Percentiles rank a stretch among this genome's conserved stretches.
Evolutionary conservation across 352 stramenopile species (phyloP).

Genomic region (Blastocystis sp.): DNA sequence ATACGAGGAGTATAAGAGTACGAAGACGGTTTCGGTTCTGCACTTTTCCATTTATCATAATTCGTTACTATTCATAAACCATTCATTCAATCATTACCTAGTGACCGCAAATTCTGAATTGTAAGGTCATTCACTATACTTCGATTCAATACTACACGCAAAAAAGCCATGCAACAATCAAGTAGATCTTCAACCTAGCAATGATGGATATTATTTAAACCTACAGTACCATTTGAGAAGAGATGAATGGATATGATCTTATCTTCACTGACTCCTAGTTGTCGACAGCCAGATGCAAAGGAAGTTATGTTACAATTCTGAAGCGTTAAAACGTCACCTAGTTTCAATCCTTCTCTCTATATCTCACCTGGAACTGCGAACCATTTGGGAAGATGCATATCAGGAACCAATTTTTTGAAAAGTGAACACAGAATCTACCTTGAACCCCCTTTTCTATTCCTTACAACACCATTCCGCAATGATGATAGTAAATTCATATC

Average conservation of each 20-base stretch:
- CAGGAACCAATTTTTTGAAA: slow-evolving; percentile 45
- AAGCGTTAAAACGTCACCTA: slow-evolving; percentile 34
- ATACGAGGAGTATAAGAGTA: neutral
- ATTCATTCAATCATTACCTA: neutral
- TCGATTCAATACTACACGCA: slow-evolving; percentile 35
- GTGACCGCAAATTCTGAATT: slow-evolving; percentile 15
- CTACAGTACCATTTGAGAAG: neutral
- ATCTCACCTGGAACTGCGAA: slow-evolving; percentile 6
- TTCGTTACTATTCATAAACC: slow-evolving; percentile 9
- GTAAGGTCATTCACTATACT: slow-evolving; percentile 33
- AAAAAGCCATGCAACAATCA: slow-evolving; percentile 18
- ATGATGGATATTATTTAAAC: neutral
- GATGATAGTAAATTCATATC: slow-evolving; percentile 29
- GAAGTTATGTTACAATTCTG: slow-evolving; percentile 32
- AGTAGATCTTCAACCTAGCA: slow-evolving; percentile 2
- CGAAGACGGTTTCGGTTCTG: neutral
- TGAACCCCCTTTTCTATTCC: neutral
- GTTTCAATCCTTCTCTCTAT: neutral
- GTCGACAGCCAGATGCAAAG: slow-evolving; percentile 11
- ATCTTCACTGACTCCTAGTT: neutral
- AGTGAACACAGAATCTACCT: slow-evolving; percentile 15
- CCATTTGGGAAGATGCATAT: slow-evolving; percentile 8
- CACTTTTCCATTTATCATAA: slow-evolving; percentile 20
- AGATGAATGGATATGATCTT: slow-evolving; percentile 6
- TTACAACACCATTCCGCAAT: slow-evolving; percentile 25